Evolutionary conservation across 371 early-diverging fungal species (phyloP).

Genomic region (Coemansia sp.): DNA sequence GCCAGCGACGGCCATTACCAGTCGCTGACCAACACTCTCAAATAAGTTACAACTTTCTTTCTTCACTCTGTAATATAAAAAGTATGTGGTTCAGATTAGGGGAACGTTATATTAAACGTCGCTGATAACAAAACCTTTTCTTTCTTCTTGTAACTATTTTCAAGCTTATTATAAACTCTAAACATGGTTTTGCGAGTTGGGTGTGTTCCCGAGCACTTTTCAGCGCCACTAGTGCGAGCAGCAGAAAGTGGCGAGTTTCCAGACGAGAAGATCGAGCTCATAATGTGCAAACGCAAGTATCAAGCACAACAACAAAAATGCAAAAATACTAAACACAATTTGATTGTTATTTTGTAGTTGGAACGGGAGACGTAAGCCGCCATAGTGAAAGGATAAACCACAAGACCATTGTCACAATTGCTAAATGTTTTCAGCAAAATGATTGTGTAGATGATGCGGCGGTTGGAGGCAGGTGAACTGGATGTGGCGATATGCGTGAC

Average conservation of each 20-base stretch:
- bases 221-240: slow-evolving; percentile 74
- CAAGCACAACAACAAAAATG: slow-evolving; percentile 52
- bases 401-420: not conserved
- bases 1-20: slow-evolving; percentile 20
- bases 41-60: not conserved
- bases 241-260: slow-evolving; percentile 62
- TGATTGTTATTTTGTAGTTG: slow-evolving; percentile 33
- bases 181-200: slow-evolving; percentile 33
- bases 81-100: slow-evolving; percentile 11
- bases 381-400: not conserved
- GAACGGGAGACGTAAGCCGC: slow-evolving; percentile 67
- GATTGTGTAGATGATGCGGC: slow-evolving; percentile 72
- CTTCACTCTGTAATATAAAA: not conserved
- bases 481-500: slow-evolving; percentile 84
- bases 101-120: too few relatives aligned
- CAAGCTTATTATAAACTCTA: not conserved
- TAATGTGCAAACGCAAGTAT: slow-evolving; percentile 55
- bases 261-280: slow-evolving; percentile 61
- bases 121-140: too few relatives aligned
- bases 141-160: not conserved
- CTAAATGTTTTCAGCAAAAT: not conserved
- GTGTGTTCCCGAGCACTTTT: slow-evolving; percentile 82
- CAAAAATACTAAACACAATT: slow-evolving; percentile 54
- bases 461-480: slow-evolving; percentile 65
- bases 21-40: slow-evolving; percentile 4